phyloP scores from a whole-genome alignment of 768 basidiomycete genomes.

The Coprinopsis strossmayeri region DNA sequence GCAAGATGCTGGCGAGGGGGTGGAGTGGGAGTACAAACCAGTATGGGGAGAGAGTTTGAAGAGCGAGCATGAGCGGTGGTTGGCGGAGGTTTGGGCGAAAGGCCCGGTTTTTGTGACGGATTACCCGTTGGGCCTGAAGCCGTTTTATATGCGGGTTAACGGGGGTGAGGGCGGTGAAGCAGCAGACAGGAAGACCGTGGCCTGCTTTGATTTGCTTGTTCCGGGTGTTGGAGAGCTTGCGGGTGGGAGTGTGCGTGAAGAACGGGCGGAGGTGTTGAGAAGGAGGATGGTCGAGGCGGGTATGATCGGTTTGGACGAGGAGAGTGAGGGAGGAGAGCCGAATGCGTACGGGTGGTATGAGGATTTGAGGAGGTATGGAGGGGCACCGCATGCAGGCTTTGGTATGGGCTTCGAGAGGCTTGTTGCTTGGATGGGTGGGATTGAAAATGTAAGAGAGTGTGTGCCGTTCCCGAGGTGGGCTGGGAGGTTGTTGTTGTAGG shows the following conservation, averaged over 20 bases:
- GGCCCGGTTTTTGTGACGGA: constrained; percentile 87
- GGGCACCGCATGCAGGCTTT: constrained; percentile 90
- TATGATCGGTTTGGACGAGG: constrained; percentile 18
- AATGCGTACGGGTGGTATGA: constrained; percentile 62
- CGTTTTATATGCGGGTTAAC: constrained; percentile 90
- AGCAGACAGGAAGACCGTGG: constrained; percentile 38
- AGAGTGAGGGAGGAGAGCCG: constrained; percentile 25
- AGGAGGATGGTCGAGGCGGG: constrained; percentile 39
- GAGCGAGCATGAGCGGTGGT: constrained; percentile 91
- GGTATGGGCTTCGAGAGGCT: constrained; percentile 94
- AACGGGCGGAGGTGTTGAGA: constrained; percentile 49
- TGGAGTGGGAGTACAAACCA: constrained; percentile 34
- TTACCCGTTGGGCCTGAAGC: constrained; percentile 79
- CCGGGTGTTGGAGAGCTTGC: constrained; percentile 85
- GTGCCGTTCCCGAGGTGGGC: constrained; percentile 90
- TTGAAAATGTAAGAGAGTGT: constrained; percentile 90
- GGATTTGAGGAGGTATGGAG: constrained; percentile 79
- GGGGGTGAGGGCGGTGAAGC: not conserved
- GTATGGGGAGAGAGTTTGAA: constrained; percentile 67
- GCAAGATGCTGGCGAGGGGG: not conserved
- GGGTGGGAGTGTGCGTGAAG: constrained; percentile 88
- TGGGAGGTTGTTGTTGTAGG: constrained; percentile 32
- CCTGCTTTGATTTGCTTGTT: constrained; percentile 94
- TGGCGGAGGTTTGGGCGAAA: constrained; percentile 57
- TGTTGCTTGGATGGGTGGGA: constrained; percentile 79